Conservation (phyloP, 352 stramenopile genomes). For the Discostella stelligera region DNA sequence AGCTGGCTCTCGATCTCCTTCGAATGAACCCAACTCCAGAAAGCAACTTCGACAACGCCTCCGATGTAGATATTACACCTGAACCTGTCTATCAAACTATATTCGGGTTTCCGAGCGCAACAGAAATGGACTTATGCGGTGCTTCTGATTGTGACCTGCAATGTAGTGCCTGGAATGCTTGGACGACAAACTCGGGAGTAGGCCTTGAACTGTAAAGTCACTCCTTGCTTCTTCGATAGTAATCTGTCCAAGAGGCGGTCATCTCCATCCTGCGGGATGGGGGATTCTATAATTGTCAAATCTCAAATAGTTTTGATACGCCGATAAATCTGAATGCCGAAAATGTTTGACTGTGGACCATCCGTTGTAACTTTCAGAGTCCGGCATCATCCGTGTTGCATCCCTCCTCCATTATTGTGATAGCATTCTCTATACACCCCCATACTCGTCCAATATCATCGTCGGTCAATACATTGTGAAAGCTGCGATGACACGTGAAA, state of each 20-base stretch:
- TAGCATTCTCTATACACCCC: conserved; percentile 66
- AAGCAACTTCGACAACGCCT: neutral
- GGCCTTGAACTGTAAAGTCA: neutral
- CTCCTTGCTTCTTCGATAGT: neutral
- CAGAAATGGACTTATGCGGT: neutral
- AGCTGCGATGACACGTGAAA: conserved; percentile 16
- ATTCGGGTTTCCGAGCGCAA: neutral
- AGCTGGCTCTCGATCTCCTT: conserved; percentile 2
- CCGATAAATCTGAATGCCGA: no score
- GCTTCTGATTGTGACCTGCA: neutral
- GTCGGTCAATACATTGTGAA: conserved; percentile 60
- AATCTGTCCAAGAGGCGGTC: neutral
- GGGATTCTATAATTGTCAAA: neutral
- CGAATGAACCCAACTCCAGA: conserved; percentile 3
- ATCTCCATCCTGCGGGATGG: neutral
- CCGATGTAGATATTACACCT: conserved; percentile 10
- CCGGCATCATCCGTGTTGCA: conserved; percentile 10
- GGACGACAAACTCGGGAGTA: neutral
- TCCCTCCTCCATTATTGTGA: conserved; percentile 61
- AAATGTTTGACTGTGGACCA: neutral
- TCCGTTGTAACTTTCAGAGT: neutral
- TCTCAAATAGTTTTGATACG: neutral
- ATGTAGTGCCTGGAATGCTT: neutral
- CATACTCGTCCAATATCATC: conserved; percentile 76
- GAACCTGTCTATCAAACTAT: neutral